Base-by-base conservation (phyloP, 2,329 filamentous ascomycete genomes). In the Chlorencoelia australis region DNA sequence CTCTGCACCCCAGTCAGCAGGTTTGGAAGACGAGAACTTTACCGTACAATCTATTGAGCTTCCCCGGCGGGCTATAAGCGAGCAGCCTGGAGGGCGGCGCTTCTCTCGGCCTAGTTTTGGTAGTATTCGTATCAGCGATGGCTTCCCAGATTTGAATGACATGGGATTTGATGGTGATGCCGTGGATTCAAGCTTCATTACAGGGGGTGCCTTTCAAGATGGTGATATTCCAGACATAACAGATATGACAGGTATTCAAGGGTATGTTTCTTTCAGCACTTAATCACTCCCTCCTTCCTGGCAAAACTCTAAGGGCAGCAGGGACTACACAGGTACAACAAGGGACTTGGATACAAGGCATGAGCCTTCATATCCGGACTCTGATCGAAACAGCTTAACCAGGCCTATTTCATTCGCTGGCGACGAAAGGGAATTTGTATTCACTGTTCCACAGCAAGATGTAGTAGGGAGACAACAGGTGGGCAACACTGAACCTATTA, bases 31-130 rank as follows among this genome's bases (percentile, higher is more conserved):
- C 17, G 70, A 75, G 27, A 68, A 78, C 45, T 66, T 66, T 42
- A 79, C 75, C 0, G 55, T 68, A 26, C 66, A 69, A 41, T 77
- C 75, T 2, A 65, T 80, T 18, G 76, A 80, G 56, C 50, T 77
- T 32, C 68, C 73, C 6, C 63, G 75, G 18, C 61, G 75, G 32
- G 67, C 65, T 11, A 50, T 59, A 24, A 68, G 59, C 35, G 69
- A 75, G 40, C 57, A 63, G 30, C 62, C 63, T 0, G 51, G 56
- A 3, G 59, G 60, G 3, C n/a, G n/a, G n/a, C 58, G 71, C 19
- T 49, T 69, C 19, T 71, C 69, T 8, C 57, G 62, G 35, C 56
- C 54, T 17, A 66, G 63, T 48, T 56, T 76, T 44, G 71, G 66
- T 0, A 73, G 67, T 41, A 56, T 65, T 35, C 60, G 67, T 16